phyloP scores from a whole-genome alignment of 2,329 filamentous ascomycete species.

The Scedosporium aurantiacum region DNA sequence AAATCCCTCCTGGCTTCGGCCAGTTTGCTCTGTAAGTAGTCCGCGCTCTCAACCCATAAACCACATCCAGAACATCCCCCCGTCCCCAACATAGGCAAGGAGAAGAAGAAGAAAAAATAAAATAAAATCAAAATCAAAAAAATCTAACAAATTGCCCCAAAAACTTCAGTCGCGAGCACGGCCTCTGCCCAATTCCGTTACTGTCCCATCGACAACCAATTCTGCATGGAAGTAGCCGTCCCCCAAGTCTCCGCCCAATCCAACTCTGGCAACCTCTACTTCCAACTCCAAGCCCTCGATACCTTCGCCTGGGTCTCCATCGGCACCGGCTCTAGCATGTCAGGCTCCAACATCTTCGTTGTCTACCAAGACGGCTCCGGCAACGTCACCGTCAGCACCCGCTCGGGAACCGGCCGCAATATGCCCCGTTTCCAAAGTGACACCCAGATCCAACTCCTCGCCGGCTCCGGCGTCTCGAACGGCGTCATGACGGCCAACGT shows the following conservation, averaged over 20 bases:
- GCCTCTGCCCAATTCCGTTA: constrained; percentile 11
- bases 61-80: too few relatives aligned
- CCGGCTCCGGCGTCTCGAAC: constrained; percentile 43
- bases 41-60: neutral
- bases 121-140: too few relatives aligned
- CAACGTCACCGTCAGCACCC: constrained; percentile 52
- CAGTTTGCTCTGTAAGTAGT: neutral
- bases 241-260: constrained; percentile 36
- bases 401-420: constrained; percentile 34
- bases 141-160: neutral
- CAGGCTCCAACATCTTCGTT: constrained; percentile 48
- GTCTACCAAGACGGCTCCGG: constrained; percentile 46
- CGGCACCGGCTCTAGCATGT: constrained; percentile 45
- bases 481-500: constrained; percentile 51
- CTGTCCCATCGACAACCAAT: constrained; percentile 29
- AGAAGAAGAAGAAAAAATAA: neutral
- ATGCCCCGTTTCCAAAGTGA: constrained; percentile 34
- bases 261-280: constrained; percentile 45
- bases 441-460: constrained; percentile 39
- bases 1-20: neutral
- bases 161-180: neutral
- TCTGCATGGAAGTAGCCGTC: constrained; percentile 47
- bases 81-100: neutral
- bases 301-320: constrained; percentile 46
- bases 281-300: constrained; percentile 46